Conservation (phyloP, 1,139 yeast genomes). For the Keqinozyma sinolaborantium region DNA sequence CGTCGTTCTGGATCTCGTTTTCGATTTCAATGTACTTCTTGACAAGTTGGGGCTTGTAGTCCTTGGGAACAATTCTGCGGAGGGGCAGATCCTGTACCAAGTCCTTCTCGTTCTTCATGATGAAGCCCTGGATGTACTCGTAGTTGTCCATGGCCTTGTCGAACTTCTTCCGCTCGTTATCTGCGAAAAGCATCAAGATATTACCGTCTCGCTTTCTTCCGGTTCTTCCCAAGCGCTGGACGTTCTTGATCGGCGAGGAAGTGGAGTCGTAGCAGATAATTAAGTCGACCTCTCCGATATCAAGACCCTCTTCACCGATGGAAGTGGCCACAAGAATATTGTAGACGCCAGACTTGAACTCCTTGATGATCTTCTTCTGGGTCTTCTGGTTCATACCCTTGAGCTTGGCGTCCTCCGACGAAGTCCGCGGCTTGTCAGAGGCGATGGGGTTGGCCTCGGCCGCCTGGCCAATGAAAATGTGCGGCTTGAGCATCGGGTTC, state of each 20-base stretch:
- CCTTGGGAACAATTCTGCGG: conserved; percentile 65
- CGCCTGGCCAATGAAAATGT: conserved; percentile 87
- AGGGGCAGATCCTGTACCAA: conserved; percentile 41
- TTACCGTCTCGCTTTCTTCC: conserved; percentile 92
- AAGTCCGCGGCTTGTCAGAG: conserved; percentile 22
- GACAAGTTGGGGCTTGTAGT: conserved; percentile 51
- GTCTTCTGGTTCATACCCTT: conserved; percentile 69
- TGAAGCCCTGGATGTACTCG: conserved; percentile 67
- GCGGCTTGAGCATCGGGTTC: conserved; percentile 53
- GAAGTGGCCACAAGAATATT: conserved; percentile 93
- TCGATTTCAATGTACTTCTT: conserved; percentile 62
- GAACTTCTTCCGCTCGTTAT: conserved; percentile 74
- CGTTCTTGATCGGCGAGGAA: conserved; percentile 85
- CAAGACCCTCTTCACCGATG: conserved; percentile 97
- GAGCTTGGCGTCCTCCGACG: conserved; percentile 52
- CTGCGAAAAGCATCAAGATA: conserved; percentile 73
- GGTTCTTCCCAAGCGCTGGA: conserved; percentile 97
- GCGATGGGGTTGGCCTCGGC: conserved; percentile 47
- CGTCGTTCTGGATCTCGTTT: conserved; percentile 50
- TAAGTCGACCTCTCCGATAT: conserved; percentile 95
- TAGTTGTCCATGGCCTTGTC: conserved; percentile 86
- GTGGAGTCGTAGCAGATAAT: conserved; percentile 93
- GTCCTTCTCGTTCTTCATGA: conserved; percentile 36
- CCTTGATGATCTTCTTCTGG: conserved; percentile 68
- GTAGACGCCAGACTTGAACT: conserved; percentile 66